These are phyloP conservation scores for Cylindrotheca closterium DNA, from an alignment of 108 stramenopile genomes.

Conservation along the genomic window DNA sequence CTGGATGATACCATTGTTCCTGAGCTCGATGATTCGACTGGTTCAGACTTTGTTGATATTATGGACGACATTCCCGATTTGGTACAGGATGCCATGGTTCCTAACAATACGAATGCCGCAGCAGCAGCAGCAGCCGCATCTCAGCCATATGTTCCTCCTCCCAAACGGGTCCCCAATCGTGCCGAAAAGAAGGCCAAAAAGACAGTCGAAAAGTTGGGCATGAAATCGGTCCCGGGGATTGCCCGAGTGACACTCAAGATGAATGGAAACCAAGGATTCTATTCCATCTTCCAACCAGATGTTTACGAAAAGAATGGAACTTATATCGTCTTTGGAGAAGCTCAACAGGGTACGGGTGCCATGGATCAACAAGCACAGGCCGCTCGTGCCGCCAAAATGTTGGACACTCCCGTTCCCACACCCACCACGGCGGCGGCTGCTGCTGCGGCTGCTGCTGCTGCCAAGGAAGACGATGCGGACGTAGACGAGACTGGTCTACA, in stretches of 20 bases:
- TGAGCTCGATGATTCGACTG: not conserved
- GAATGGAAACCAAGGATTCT: slow-evolving; percentile 53
- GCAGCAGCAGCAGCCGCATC: not conserved
- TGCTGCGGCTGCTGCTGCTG: slow-evolving; percentile 38
- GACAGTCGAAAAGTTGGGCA: slow-evolving; percentile 91
- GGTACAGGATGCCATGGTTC: slow-evolving; percentile 25
- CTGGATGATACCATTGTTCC: not conserved
- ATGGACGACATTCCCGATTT: slow-evolving; percentile 30
- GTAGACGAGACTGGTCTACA: slow-evolving; percentile 92
- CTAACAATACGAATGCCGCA: slow-evolving; percentile 3
- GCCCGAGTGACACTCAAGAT: slow-evolving; percentile 92
- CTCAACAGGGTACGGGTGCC: slow-evolving; percentile 54
- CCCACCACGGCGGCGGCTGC: slow-evolving; percentile 46
- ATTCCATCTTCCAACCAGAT: slow-evolving; percentile 89
- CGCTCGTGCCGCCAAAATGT: slow-evolving; percentile 49
- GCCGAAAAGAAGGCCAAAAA: slow-evolving; percentile 95
- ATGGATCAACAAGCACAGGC: slow-evolving; percentile 38
- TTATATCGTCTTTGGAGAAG: slow-evolving; percentile 97
- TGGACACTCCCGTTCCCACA: slow-evolving; percentile 60
- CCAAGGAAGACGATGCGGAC: slow-evolving; percentile 59
- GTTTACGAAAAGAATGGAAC: slow-evolving; percentile 88
- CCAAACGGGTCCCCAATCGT: slow-evolving; percentile 60
- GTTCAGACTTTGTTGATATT: slow-evolving; percentile 4
- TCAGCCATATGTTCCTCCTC: not conserved
- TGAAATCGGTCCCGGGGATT: slow-evolving; percentile 85